Conservation (phyloP, 192 early-diverging fungal species). For the Gorgonomyces haynaldii region DNA sequence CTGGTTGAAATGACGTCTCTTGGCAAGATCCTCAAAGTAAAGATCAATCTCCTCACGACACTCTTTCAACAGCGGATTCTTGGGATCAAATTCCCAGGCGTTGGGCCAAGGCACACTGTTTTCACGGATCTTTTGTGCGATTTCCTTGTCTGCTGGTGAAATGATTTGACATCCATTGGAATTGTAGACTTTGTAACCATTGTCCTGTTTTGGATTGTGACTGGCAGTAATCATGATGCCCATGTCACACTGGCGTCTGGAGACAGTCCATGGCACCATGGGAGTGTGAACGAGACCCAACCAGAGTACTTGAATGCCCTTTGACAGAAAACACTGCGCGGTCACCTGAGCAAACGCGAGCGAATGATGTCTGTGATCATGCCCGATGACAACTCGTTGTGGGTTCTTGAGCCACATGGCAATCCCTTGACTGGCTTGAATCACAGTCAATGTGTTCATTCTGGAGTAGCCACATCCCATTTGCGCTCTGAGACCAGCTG, state of each 20-base stretch:
- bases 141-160: constrained; percentile 70
- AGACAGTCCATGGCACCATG: constrained; percentile 79
- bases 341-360: constrained; percentile 65
- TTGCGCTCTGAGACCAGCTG: constrained; percentile 66
- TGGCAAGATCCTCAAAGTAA: constrained; percentile 46
- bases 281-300: constrained; percentile 78
- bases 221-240: constrained; percentile 97
- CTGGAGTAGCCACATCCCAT: constrained; percentile 90
- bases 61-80: constrained; percentile 38
- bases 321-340: constrained; percentile 66
- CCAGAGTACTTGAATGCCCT: constrained; percentile 69
- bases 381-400: constrained; percentile 73
- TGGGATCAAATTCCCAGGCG: constrained; percentile 49
- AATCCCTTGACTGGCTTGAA: constrained; percentile 73
- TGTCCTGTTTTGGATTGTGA: constrained; percentile 87
- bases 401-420: constrained; percentile 42
- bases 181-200: constrained; percentile 72
- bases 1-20: constrained; percentile 21
- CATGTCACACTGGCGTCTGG: constrained; percentile 51
- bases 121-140: constrained; percentile 57
- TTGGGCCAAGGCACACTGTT: constrained; percentile 61
- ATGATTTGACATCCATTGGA: constrained; percentile 86
- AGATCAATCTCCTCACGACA: constrained; percentile 49
- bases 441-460: constrained; percentile 88
- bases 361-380: constrained; percentile 90